phyloP scores from a whole-genome alignment of 2,329 filamentous ascomycete genomes.

The Pyricularia grisea region DNA sequence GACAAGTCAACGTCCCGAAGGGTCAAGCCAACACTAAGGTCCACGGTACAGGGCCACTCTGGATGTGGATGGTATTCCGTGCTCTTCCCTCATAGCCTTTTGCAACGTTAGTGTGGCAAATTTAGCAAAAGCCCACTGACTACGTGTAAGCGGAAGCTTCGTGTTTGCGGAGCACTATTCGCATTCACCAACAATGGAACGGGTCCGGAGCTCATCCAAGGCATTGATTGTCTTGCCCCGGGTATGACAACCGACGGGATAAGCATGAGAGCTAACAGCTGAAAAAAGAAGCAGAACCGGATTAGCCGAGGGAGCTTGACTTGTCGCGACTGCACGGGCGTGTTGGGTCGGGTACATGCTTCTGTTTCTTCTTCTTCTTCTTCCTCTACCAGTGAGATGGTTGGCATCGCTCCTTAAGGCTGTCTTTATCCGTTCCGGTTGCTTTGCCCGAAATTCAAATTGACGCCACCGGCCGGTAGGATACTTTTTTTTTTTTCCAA shows the following conservation, averaged over 20 bases:
- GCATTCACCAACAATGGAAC: not conserved
- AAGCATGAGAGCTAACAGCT: not conserved
- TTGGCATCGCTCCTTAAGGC: too few relatives aligned
- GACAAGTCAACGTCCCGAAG: not conserved
- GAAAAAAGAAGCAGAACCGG: not conserved
- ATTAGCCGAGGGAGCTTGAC: not conserved
- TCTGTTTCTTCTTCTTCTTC: too few relatives aligned
- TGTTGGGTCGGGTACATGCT: not conserved
- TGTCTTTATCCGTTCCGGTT: not conserved
- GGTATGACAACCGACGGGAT: not conserved
- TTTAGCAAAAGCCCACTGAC: not conserved
- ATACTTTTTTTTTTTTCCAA: not conserved
- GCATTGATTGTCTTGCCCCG: not conserved
- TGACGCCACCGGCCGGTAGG: not conserved
- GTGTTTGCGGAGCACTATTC: not conserved
- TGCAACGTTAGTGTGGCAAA: not conserved
- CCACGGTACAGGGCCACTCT: not conserved
- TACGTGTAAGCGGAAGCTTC: not conserved
- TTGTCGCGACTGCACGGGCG: not conserved
- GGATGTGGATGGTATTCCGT: not conserved
- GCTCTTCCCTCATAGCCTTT: not conserved
- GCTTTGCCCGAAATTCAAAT: not conserved
- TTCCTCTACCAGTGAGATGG: too few relatives aligned
- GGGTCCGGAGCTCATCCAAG: not conserved
- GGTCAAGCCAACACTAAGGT: not conserved